Evolutionary conservation across 2,329 filamentous ascomycete species (phyloP).

Genomic region (Alternaria infectoria): DNA sequence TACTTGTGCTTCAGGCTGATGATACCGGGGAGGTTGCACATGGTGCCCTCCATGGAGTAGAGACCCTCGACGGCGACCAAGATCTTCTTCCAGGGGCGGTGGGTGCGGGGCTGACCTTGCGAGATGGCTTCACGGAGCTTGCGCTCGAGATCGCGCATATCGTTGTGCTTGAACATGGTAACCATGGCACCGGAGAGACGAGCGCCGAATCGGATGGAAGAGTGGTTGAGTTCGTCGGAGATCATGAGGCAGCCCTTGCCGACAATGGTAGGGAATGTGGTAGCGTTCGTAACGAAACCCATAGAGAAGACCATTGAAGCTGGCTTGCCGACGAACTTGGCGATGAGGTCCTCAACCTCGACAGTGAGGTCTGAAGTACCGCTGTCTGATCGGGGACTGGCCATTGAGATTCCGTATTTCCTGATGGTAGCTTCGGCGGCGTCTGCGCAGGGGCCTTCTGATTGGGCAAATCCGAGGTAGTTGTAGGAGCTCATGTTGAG

Average conservation of each 20-base stretch:
- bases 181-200: constrained; percentile 95
- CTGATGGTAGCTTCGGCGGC: constrained; percentile 84
- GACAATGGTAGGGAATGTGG: constrained; percentile 88
- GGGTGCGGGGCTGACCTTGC: constrained; percentile 96
- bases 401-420: constrained; percentile 83
- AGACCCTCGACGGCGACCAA: constrained; percentile 93
- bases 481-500: constrained; percentile 99
- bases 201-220: constrained; percentile 93
- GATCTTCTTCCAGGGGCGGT: constrained; percentile 99
- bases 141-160: constrained; percentile 85
- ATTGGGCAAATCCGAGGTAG: constrained; percentile 97
- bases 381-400: constrained; percentile 80
- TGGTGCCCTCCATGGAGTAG: constrained; percentile 99
- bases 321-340: constrained; percentile 91
- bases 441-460: constrained; percentile 94
- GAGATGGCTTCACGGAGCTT: constrained; percentile 91
- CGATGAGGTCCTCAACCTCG: constrained; percentile 89
- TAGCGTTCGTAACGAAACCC: constrained; percentile 96
- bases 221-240: constrained; percentile 96
- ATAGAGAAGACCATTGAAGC: constrained; percentile 97
- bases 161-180: constrained; percentile 96
- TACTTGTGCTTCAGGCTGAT: constrained; percentile 89
- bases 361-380: constrained; percentile 87
- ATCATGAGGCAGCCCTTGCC: constrained; percentile 93
- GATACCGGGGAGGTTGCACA: constrained; percentile 95